Conservation (phyloP, 1,284 basidiomycete genomes). For the Cutaneotrichosporon mucoides region DNA sequence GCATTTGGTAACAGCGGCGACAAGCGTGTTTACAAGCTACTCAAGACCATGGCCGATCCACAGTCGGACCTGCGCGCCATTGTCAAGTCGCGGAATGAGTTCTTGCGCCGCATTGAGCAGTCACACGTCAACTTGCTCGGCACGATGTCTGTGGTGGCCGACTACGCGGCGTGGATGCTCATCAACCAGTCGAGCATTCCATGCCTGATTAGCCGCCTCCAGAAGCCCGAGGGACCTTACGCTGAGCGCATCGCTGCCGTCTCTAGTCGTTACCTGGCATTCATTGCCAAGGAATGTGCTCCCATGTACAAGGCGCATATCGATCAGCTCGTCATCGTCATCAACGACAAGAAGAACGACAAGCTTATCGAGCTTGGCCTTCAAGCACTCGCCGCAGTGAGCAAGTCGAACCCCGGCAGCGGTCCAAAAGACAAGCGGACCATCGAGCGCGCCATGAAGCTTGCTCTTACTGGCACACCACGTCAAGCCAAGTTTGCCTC, state of each 20-base stretch:
- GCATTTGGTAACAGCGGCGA: slow-evolving; percentile 86
- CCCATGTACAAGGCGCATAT: slow-evolving; percentile 69
- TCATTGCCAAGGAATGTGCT: slow-evolving; percentile 74
- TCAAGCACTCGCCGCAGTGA: slow-evolving; percentile 68
- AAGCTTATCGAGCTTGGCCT: slow-evolving; percentile 64
- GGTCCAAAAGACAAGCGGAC: slow-evolving; percentile 62
- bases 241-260: slow-evolving; percentile 16
- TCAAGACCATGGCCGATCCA: slow-evolving; percentile 74
- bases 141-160: slow-evolving; percentile 70
- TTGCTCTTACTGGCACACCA: slow-evolving; percentile 61
- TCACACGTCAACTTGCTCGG: slow-evolving; percentile 59
- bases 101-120: slow-evolving; percentile 69
- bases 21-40: slow-evolving; percentile 73
- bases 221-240: slow-evolving; percentile 29
- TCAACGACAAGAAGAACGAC: slow-evolving; percentile 62
- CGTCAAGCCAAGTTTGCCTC: slow-evolving; percentile 84
- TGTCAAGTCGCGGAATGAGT: slow-evolving; percentile 76
- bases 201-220: slow-evolving; percentile 63
- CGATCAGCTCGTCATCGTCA: slow-evolving; percentile 65
- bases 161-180: slow-evolving; percentile 66
- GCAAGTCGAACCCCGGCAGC: slow-evolving; percentile 58
- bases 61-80: slow-evolving; percentile 76
- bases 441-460: slow-evolving; percentile 61
- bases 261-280: slow-evolving; percentile 49
- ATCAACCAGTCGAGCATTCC: slow-evolving; percentile 82